Base-by-base conservation (phyloP, 2,329 filamentous ascomycete genomes). In the Stagonosporopsis tanaceti region DNA sequence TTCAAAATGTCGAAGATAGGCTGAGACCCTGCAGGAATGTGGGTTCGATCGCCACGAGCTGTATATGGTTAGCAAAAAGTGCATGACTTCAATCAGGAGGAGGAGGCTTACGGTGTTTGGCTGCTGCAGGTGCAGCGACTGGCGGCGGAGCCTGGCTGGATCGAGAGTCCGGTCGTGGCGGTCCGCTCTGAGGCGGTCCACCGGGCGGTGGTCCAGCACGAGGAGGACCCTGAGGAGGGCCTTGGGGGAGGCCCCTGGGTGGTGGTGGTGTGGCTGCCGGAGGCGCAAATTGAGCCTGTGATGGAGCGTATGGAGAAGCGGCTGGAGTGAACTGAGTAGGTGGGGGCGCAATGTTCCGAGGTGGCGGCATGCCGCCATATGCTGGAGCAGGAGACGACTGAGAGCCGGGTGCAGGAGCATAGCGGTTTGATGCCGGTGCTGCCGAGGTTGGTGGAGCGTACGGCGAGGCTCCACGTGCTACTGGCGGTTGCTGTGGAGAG, bases 371-470 rank as follows among this genome's bases (percentile, higher is more conserved):
- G 15, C 46, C 79, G 39, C 80, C 61, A 48, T 60, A 52, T 28
- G 70, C 51, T 74, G 61, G 12, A 64, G 70, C 9, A 71, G 72
- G 14, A 9, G 78, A 73, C 79, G 81, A 76, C 78, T 86, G 67
- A 78, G 82, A 53, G 75, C 87, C 78, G 78, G 87, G 80, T 80
- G 88, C 81, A 79, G 88, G 85, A 11, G 88, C 85, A 74, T 90
- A 92, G 42, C 85, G 85, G 62, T 78, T 81, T 41, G 82, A 80
- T 17, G 81, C 70, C 15, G 78, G 72, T 79, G 88, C 81, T 80
- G 79, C 87, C 92, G 88, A 80, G 6, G 91, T 91, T 51, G 93
- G 90, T 35, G 90, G 86, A 69, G 93, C 92, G 77, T 97, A 97
- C 6, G 93, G 93, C 25, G 93, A 97, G 4, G 89, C 84, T 27